Conservation (phyloP, 176 grass and related monocot species). For the Rhynchospora tenuis region DNA sequence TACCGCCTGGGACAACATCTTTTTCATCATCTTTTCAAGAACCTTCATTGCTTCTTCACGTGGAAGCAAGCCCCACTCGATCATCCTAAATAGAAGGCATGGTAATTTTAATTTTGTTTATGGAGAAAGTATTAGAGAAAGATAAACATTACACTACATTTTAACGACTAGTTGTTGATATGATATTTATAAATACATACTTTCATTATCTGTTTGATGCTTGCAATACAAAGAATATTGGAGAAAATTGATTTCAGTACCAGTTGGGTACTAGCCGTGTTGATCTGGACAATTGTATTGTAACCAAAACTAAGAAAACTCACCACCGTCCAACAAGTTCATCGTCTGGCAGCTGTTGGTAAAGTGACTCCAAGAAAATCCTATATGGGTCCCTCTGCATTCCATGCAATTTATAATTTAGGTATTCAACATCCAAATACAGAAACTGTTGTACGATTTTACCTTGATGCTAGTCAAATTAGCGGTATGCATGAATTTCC, state of each 20-base stretch:
- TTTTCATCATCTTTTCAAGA: background rate
- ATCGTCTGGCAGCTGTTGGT: constrained; percentile 12
- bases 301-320: background rate
- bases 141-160: background rate
- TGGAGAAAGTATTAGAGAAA: background rate
- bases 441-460: background rate
- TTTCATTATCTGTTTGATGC: background rate
- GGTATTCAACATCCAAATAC: background rate
- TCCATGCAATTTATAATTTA: background rate
- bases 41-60: background rate
- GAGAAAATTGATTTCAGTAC: background rate
- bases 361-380: constrained; percentile 25
- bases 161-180: background rate
- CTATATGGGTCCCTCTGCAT: constrained; percentile 26
- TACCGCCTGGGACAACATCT: background rate
- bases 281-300: background rate
- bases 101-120: background rate
- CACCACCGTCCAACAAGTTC: constrained; percentile 21
- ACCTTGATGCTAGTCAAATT: background rate
- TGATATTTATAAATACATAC: background rate
- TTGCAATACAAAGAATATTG: background rate
- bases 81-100: constrained; percentile 14
- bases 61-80: constrained; percentile 26
- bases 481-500: background rate
- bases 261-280: background rate